phyloP scores from a whole-genome alignment of 1,284 basidiomycete genomes.

The Rhodotorula sp. region DNA sequence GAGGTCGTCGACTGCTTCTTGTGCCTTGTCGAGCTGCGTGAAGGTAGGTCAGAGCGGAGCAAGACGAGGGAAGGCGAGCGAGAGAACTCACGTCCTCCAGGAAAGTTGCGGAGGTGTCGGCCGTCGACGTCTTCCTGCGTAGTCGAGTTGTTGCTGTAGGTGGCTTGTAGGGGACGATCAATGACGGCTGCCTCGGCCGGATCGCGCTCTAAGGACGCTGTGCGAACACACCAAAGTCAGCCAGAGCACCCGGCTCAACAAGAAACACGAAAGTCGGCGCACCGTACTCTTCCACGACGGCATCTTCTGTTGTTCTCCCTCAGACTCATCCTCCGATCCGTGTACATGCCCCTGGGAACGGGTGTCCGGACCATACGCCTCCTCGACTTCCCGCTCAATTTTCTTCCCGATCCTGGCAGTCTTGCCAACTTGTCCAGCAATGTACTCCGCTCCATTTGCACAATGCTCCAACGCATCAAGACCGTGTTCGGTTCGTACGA shows the following conservation, averaged over 20 bases:
- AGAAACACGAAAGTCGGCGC: background rate
- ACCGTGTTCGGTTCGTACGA: background rate
- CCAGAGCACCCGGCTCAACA: background rate
- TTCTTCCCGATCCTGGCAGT: background rate
- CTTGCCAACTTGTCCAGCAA: background rate
- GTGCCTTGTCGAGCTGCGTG: constrained; percentile 1
- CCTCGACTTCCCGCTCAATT: constrained; percentile 2
- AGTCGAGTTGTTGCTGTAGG: background rate
- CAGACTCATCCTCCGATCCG: background rate
- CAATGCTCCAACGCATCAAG: background rate
- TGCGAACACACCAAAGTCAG: too few relatives aligned
- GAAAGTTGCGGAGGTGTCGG: background rate
- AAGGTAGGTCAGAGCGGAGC: background rate
- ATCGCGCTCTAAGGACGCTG: background rate
- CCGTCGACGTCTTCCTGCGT: background rate
- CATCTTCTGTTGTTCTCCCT: background rate
- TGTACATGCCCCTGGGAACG: too few relatives aligned
- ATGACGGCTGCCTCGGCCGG: background rate
- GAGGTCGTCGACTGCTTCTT: constrained; percentile 15
- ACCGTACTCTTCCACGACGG: background rate
- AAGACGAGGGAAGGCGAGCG: background rate
- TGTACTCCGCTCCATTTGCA: background rate
- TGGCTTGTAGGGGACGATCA: background rate
- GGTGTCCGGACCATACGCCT: background rate
- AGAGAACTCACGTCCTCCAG: background rate